Base-by-base conservation (phyloP, 2,329 filamentous ascomycete species). In the Teratosphaeria epicoccoides region DNA sequence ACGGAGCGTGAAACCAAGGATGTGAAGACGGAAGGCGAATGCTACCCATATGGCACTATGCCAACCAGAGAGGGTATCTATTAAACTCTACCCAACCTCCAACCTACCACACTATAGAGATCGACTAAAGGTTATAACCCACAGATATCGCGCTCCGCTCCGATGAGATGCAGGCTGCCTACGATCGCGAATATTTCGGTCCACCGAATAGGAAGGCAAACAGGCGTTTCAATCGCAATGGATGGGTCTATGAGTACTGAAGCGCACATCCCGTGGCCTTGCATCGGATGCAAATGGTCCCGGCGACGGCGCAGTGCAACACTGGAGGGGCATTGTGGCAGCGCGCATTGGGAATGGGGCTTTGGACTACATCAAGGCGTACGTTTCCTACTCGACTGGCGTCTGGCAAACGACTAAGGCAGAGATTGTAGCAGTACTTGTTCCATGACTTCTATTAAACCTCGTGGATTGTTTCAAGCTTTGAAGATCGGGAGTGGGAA, bases 331-430 rank as follows among this genome's bases (percentile, higher is more conserved):
- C 33, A 40, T 14, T 17, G 33, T 17, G 33, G 33, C 33, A 40
- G 33, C 33, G 33, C 14, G 14, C 28, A 1, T 24, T 4, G 20
- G 10, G 43, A 22, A 24, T 26, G 24, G 23, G 24, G 11, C 14
- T 17, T 12, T 28, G 24, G 24, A 28, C 6, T 11, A 26, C 17
- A 20, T 29, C 12, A 48, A 20, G 46, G 46, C 25, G 46, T 48
- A 48, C 46, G 46, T 48, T 22, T 48, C 46, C 46, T 33, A 26
- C 24, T 29, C 26, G 33, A 46, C 43, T 46, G 20, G 26, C 24
- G 17, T 47, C 29, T 25, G 24, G 24, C 26, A 47, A 6, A 23
- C 22, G 11, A 49, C 47, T 49, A 25, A 49, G 47, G 28, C 47
- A 33, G 33, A 20, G 43, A 37, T 22, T 43, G 33, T 40, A 40